Conservation (phyloP, 805 yeast species). For the Candida pseudoglaebosa region DNA sequence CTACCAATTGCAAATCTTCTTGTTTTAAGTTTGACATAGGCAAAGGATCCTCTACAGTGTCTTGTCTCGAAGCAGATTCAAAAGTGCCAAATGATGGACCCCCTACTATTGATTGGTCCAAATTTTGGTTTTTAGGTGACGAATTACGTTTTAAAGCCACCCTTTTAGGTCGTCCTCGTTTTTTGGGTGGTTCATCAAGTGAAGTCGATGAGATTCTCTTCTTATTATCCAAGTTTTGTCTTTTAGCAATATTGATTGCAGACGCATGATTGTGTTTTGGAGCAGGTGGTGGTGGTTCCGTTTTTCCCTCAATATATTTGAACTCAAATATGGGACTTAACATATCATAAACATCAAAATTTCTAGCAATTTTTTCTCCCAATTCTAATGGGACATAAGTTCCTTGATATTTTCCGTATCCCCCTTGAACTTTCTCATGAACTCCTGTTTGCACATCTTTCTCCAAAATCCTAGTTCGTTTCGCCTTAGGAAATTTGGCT, state of each 20-base stretch:
- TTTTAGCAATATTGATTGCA: conserved; percentile 38
- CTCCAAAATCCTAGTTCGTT: conserved; percentile 60
- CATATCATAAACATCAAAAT: conserved; percentile 44
- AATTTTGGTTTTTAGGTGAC: background rate
- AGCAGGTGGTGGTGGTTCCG: conserved; percentile 45
- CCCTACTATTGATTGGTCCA: background rate
- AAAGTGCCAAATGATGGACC: background rate
- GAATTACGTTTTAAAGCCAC: conserved; percentile 24
- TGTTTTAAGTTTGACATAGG: conserved; percentile 29
- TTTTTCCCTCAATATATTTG: conserved; percentile 38
- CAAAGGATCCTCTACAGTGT: conserved; percentile 38
- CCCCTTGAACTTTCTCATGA: conserved; percentile 71
- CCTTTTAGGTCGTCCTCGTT: conserved; percentile 37
- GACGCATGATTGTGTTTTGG: conserved; percentile 45
- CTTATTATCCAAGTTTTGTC: conserved; percentile 17
- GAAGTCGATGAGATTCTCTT: conserved; percentile 8
- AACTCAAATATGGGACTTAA: conserved; percentile 67
- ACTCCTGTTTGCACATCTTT: conserved; percentile 59
- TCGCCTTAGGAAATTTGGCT: conserved; percentile 64
- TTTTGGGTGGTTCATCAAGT: conserved; percentile 28
- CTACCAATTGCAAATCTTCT: conserved; percentile 35
- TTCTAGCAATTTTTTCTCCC: conserved; percentile 37
- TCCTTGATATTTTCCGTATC: conserved; percentile 64
- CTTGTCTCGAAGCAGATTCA: conserved; percentile 26
- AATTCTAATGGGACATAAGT: conserved; percentile 42